A percentile compares a stretch with the other conserved stretches of the same genome.
Evolutionary conservation across 805 yeast genomes (phyloP).

Genomic region (Scheffersomyces lignosus): DNA sequence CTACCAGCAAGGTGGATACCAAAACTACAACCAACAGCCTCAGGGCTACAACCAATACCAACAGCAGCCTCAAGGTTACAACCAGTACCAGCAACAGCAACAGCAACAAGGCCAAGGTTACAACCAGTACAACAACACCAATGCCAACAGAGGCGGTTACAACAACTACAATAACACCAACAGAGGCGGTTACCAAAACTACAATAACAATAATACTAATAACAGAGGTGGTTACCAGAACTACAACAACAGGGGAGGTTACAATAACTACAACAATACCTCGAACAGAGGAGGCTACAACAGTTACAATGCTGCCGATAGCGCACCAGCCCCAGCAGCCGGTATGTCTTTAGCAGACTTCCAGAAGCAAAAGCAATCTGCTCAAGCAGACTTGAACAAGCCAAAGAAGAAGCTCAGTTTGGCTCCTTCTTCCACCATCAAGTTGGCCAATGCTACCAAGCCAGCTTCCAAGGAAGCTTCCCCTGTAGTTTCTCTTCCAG

Average conservation of each 20-base stretch:
- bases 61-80: too few relatives aligned
- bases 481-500: not conserved
- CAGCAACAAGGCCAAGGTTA: constrained; percentile 13
- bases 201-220: constrained; percentile 15
- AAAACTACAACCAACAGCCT: constrained; percentile 12
- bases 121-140: constrained; percentile 12
- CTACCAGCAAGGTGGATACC: constrained; percentile 4
- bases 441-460: constrained; percentile 41
- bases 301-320: constrained; percentile 6
- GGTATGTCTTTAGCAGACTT: constrained; percentile 79
- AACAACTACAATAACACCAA: constrained; percentile 14
- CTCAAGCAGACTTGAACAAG: constrained; percentile 43
- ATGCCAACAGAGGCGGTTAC: constrained; percentile 24
- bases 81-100: constrained; percentile 17
- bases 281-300: constrained; percentile 21
- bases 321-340: constrained; percentile 22
- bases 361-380: constrained; percentile 61
- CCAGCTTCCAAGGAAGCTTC: constrained; percentile 30
- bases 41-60: constrained; percentile 22
- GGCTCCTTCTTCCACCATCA: constrained; percentile 64
- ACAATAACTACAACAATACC: constrained; percentile 22
- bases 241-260: constrained; percentile 17
- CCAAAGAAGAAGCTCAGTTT: constrained; percentile 71
- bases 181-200: constrained; percentile 15
- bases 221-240: constrained; percentile 18